Evolutionary conservation across 805 yeast genomes (phyloP).

Genomic region (Wickerhamomyces alni): DNA sequence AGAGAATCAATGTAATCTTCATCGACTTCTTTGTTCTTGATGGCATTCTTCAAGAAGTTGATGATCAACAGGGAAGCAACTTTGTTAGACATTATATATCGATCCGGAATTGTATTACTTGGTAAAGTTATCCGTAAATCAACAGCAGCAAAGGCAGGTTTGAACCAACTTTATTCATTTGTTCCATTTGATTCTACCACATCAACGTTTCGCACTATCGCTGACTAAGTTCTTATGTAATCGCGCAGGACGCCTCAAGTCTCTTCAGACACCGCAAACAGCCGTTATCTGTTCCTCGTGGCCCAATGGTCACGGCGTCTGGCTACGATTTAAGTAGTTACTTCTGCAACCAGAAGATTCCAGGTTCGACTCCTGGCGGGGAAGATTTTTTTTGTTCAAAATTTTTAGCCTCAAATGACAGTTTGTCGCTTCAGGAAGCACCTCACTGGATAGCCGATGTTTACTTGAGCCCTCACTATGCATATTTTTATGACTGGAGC

Average conservation of each 20-base stretch:
- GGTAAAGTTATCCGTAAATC: not conserved
- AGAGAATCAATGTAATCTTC: slow-evolving; percentile 83
- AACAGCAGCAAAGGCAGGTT: no score
- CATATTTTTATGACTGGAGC: no score
- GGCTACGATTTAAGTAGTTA: slow-evolving; percentile 51
- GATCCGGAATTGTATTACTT: no score
- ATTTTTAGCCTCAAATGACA: not conserved
- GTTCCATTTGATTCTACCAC: not conserved
- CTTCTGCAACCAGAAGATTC: slow-evolving; percentile 32
- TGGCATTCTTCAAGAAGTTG: slow-evolving; percentile 56
- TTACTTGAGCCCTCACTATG: no score
- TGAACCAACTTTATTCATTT: not conserved
- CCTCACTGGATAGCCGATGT: no score
- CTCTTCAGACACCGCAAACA: no score
- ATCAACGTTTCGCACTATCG: no score
- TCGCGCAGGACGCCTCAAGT: no score
- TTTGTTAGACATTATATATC: slow-evolving; percentile 40
- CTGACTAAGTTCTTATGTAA: not conserved
- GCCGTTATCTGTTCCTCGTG: slow-evolving; percentile 49
- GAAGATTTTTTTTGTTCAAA: slow-evolving; percentile 22
- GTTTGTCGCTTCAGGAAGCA: no score
- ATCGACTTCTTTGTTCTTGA: slow-evolving; percentile 55
- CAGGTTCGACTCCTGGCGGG: slow-evolving; percentile 32
- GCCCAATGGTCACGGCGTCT: slow-evolving; percentile 75
- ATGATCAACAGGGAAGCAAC: slow-evolving; percentile 71